Percentiles rank a stretch among this genome's conserved stretches.
phyloP scores from a whole-genome alignment of 441 rosid species.

The Daphne laureola region DNA sequence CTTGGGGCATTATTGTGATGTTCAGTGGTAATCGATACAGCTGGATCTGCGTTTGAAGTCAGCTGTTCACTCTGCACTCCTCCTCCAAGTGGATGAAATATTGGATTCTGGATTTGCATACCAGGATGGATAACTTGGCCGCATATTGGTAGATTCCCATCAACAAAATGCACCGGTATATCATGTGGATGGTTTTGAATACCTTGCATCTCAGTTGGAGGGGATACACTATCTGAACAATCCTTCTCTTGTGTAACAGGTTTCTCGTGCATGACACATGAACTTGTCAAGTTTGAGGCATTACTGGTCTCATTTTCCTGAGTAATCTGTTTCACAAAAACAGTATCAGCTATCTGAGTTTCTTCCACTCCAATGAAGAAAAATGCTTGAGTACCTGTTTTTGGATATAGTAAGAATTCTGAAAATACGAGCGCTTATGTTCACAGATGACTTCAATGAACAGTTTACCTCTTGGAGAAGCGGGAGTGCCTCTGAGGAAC shows the following conservation, averaged over 20 bases:
- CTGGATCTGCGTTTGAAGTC: conserved; percentile 37
- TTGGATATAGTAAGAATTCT: conserved; percentile 32
- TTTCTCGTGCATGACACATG: conserved; percentile 27
- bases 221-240: conserved; percentile 22
- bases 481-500: conserved; percentile 55
- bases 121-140: conserved; percentile 38
- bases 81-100: conserved; percentile 46
- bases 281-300: conserved; percentile 33
- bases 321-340: conserved; percentile 34
- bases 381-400: conserved; percentile 34
- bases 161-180: conserved; percentile 53
- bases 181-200: conserved; percentile 62
- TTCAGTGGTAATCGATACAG: conserved; percentile 53
- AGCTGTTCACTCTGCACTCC: conserved; percentile 31
- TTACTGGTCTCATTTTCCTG: conserved; percentile 42
- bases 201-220: conserved; percentile 35
- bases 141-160: conserved; percentile 43
- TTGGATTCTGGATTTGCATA: conserved; percentile 39
- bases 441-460: conserved; percentile 45
- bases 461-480: conserved; percentile 43
- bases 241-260: conserved; percentile 26
- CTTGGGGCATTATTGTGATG: conserved; percentile 30
- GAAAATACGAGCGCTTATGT: conserved; percentile 40
- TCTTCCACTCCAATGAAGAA: conserved; percentile 15
- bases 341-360: conserved; percentile 27